phyloP scores from a whole-genome alignment of 768 basidiomycete genomes.

The Cystofilobasidium macerans region DNA sequence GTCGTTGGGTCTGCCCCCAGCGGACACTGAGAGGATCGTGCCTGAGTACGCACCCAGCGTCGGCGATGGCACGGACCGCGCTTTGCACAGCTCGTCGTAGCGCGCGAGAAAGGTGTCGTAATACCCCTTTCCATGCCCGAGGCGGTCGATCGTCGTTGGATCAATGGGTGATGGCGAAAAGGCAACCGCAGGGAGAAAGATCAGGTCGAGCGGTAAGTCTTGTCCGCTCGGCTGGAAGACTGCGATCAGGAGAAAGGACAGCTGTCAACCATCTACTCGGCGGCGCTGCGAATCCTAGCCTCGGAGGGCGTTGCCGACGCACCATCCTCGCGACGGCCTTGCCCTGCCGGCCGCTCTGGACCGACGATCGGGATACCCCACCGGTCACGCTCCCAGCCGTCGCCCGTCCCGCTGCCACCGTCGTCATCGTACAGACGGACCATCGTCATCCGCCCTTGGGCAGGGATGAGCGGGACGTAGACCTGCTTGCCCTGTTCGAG shows the following conservation, averaged over 20 bases:
- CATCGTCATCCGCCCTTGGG: conserved; percentile 20
- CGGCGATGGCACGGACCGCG: background rate
- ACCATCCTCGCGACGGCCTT: conserved; percentile 12
- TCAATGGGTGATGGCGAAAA: background rate
- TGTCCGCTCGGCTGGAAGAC: background rate
- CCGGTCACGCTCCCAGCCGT: conserved; percentile 3
- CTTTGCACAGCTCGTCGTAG: background rate
- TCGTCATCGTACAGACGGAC: conserved; percentile 16
- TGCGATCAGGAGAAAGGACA: background rate
- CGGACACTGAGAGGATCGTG: background rate
- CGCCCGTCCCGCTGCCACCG: background rate
- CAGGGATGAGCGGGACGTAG: conserved; percentile 20
- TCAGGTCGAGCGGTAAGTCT: background rate
- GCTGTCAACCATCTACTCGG: background rate
- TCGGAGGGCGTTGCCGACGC: background rate
- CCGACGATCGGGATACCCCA: conserved; percentile 24
- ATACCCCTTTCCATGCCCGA: conserved; percentile 11
- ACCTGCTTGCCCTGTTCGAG: conserved; percentile 15
- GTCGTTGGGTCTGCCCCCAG: too few species aligned
- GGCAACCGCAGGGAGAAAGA: conserved; percentile 10
- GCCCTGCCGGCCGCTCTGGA: background rate
- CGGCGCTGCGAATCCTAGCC: background rate
- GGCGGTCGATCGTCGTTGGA: background rate
- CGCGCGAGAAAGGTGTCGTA: conserved; percentile 15
- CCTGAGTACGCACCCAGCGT: conserved; percentile 11